Conservation (phyloP, 805 yeast genomes). For the Wickerhamiella lipophila region DNA sequence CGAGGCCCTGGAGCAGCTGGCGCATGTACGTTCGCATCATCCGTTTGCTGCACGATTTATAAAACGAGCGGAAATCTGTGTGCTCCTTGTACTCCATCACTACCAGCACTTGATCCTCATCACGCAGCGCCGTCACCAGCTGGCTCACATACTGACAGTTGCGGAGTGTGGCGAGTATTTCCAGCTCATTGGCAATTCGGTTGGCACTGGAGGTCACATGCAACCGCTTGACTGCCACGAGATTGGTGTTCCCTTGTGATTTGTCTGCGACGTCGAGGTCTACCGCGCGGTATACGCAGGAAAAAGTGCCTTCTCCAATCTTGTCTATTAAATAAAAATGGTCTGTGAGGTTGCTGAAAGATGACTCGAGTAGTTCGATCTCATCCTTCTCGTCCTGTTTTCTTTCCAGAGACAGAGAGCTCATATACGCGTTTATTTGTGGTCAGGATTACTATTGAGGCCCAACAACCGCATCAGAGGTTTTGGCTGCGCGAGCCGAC, state of each 20-base stretch:
- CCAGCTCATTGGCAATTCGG: conserved; percentile 79
- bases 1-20: conserved; percentile 65
- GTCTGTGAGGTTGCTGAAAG: conserved; percentile 41
- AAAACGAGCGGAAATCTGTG: conserved; percentile 78
- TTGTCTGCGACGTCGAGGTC: conserved; percentile 28
- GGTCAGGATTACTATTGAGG: too few relatives aligned
- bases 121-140: conserved; percentile 70
- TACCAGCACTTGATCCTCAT: conserved; percentile 85
- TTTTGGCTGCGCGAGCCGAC: too few relatives aligned
- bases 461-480: too few relatives aligned
- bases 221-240: conserved; percentile 83
- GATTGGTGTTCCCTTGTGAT: conserved; percentile 27
- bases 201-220: conserved; percentile 92
- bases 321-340: conserved; percentile 42
- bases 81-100: conserved; percentile 85
- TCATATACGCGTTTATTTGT: neutral
- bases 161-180: conserved; percentile 37
- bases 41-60: conserved; percentile 59
- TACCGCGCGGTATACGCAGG: conserved; percentile 49
- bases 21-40: conserved; percentile 73
- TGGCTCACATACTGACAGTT: conserved; percentile 67
- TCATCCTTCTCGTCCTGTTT: conserved; percentile 26
- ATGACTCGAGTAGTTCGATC: conserved; percentile 23
- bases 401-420: neutral
- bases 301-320: conserved; percentile 57